Evolutionary conservation across 1,284 basidiomycete genomes (phyloP).

Genomic region (Sporisorium scitamineum): DNA sequence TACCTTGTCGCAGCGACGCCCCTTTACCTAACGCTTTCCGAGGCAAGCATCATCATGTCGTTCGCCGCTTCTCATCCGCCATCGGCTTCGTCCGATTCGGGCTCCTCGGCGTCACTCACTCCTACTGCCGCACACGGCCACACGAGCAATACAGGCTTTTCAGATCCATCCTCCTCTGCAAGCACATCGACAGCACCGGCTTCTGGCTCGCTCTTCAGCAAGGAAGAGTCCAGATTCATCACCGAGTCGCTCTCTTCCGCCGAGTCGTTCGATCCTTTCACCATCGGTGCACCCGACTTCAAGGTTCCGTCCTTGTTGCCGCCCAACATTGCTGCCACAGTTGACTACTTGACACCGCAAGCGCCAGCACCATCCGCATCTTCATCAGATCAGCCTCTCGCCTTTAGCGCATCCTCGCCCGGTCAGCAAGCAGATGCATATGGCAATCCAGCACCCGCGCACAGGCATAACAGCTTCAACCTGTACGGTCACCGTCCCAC

Average conservation of each 20-base stretch:
- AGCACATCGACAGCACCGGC: conserved; percentile 9
- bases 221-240: conserved; percentile 61
- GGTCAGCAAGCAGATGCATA: conserved; percentile 5
- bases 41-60: conserved; percentile 20
- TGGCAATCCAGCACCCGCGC: conserved; percentile 10
- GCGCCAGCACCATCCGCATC: conserved; percentile 1
- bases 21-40: not conserved
- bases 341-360: conserved; percentile 21
- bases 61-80: conserved; percentile 37
- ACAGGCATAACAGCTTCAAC: conserved; percentile 40
- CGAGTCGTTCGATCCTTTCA: conserved; percentile 62
- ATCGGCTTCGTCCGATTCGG: conserved; percentile 46
- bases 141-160: conserved; percentile 20
- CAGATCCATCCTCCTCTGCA: conserved; percentile 25
- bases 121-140: conserved; percentile 40
- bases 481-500: conserved; percentile 33
- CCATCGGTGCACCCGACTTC: conserved; percentile 59
- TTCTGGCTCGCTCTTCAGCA: conserved; percentile 52
- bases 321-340: conserved; percentile 45
- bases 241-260: conserved; percentile 55
- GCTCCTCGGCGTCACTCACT: conserved; percentile 42
- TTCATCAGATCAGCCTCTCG: conserved; percentile 20
- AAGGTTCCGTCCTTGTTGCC: conserved; percentile 59
- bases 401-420: conserved; percentile 15
- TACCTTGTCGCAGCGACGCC: not conserved